phyloP scores from a whole-genome alignment of 2,329 filamentous ascomycete genomes.

The Ambrosiella cleistominuta region DNA sequence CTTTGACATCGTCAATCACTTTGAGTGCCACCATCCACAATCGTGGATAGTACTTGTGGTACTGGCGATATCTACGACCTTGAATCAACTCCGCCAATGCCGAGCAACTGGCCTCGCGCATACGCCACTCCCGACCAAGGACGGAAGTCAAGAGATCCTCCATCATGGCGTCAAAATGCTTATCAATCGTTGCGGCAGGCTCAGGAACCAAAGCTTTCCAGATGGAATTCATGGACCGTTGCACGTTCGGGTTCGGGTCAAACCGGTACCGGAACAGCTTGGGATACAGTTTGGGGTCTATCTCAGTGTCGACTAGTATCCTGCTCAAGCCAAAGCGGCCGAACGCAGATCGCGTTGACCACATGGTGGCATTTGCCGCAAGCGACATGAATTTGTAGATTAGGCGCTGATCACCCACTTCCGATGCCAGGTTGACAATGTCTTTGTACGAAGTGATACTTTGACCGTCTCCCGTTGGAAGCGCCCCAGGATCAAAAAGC shows the following conservation, averaged over 20 bases:
- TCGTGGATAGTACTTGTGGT: conserved; percentile 66
- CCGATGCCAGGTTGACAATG: conserved; percentile 89
- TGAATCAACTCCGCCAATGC: conserved; percentile 79
- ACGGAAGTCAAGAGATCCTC: conserved; percentile 72
- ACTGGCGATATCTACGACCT: conserved; percentile 56
- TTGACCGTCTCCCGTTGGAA: conserved; percentile 77
- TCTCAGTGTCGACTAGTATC: conserved; percentile 71
- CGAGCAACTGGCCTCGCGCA: conserved; percentile 78
- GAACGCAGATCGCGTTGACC: conserved; percentile 93
- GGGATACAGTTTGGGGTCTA: conserved; percentile 87
- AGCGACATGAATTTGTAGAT: conserved; percentile 98
- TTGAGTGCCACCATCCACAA: conserved; percentile 80
- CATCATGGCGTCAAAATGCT: conserved; percentile 78
- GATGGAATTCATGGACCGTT: conserved; percentile 91
- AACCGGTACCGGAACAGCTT: conserved; percentile 91
- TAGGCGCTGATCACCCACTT: conserved; percentile 89
- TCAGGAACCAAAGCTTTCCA: conserved; percentile 95
- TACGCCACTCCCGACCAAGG: conserved; percentile 80
- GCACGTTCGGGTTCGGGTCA: conserved; percentile 84
- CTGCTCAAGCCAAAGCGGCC: conserved; percentile 83
- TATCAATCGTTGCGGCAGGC: conserved; percentile 54
- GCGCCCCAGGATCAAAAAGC: conserved; percentile 75
- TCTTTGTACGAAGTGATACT: conserved; percentile 94
- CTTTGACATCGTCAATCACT: conserved; percentile 91
- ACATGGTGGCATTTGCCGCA: conserved; percentile 87